These are phyloP conservation scores for Penicillium subrubescens DNA, from an alignment of 495 filamentous ascomycete species.

Conservation along the genomic window DNA sequence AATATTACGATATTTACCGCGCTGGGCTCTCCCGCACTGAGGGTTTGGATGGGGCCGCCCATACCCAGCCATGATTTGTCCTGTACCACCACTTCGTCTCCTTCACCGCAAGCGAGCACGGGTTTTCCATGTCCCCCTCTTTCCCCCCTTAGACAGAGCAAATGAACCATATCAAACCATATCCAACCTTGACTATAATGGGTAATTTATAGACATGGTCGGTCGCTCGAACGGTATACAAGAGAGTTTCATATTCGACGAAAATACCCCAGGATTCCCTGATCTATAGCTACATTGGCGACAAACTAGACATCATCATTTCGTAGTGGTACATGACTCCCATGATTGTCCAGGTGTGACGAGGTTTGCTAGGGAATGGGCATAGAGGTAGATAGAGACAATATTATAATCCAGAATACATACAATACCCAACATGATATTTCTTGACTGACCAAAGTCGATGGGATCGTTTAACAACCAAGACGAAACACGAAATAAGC, in stretches of 20 bases:
- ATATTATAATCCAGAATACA: neutral
- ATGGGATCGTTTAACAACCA: neutral
- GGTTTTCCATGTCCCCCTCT: neutral
- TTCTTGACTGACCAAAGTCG: neutral
- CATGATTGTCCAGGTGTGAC: neutral
- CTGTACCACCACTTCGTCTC: constrained; percentile 13
- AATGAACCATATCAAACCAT: neutral
- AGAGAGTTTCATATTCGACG: neutral
- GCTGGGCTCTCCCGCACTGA: neutral
- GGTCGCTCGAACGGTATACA: neutral
- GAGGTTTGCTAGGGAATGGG: neutral
- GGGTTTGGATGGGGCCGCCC: constrained; percentile 1
- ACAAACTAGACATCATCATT: neutral
- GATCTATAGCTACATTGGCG: neutral
- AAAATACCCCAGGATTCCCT: neutral
- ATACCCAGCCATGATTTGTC: constrained; percentile 7
- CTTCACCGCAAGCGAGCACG: constrained; percentile 7
- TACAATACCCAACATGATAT: neutral
- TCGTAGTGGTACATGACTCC: neutral
- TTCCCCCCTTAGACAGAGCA: neutral
- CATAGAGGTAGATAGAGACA: neutral
- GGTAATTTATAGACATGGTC: neutral
- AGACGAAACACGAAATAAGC: neutral
- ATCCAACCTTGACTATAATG: neutral
- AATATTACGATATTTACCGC: constrained; percentile 1